Conservation (phyloP, 31 red algal genomes). For the Odonthalia washingtoniensis region DNA sequence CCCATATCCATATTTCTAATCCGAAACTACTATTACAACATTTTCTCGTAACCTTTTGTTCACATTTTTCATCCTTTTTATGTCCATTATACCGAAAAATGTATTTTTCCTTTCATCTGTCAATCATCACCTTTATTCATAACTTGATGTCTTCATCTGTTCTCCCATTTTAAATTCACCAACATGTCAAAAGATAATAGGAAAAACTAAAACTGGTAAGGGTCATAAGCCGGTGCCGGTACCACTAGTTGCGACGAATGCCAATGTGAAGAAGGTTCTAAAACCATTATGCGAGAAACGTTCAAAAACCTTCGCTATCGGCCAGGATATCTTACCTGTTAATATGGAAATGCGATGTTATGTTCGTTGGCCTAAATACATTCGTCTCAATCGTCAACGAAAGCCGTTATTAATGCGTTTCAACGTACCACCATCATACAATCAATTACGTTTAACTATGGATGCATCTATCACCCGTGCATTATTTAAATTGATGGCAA, state of each 20-base stretch:
- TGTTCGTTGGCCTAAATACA: slow-evolving; percentile 97
- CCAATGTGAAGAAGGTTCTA: slow-evolving; percentile 69
- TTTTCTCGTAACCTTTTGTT: too few species aligned
- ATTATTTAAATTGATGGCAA: slow-evolving; percentile 90
- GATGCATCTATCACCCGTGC: slow-evolving; percentile 83
- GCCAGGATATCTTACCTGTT: slow-evolving; percentile 89
- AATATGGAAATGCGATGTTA: slow-evolving; percentile 84
- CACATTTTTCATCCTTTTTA: too few species aligned
- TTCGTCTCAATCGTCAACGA: slow-evolving; percentile 96
- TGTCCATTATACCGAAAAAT: too few species aligned
- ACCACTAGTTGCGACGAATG: slow-evolving; percentile 74
- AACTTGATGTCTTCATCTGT: too few species aligned
- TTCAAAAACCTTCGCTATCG: slow-evolving; percentile 96
- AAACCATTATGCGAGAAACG: slow-evolving; percentile 93
- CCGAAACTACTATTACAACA: too few species aligned
- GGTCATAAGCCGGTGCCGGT: slow-evolving; percentile 72
- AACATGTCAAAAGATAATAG: too few species aligned
- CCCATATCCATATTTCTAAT: too few species aligned
- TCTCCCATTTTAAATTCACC: too few species aligned
- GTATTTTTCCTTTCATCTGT: too few species aligned
- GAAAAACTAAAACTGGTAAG: slow-evolving; percentile 66
- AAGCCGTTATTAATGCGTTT: slow-evolving; percentile 91
- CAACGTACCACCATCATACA: slow-evolving; percentile 97
- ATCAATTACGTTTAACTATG: slow-evolving; percentile 93
- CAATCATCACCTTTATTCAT: too few species aligned